These are phyloP conservation scores for Syzygium syzygioides DNA, from an alignment of 441 rosid genomes.

Conservation along the genomic window DNA sequence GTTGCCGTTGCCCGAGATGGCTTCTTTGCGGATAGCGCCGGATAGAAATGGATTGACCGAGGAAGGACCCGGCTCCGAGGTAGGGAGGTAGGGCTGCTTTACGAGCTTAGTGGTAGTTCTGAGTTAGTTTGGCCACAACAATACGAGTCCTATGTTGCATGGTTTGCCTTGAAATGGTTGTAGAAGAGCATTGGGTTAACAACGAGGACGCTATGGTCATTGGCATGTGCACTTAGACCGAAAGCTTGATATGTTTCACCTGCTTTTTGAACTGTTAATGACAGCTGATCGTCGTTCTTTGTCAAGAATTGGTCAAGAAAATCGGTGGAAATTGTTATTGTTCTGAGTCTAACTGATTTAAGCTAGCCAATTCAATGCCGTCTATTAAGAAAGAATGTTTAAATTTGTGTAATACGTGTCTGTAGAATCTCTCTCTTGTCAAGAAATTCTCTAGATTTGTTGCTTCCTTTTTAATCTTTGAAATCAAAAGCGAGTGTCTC, in stretches of 20 bases:
- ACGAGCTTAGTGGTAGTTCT: neutral
- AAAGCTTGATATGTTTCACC: neutral
- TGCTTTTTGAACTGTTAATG: neutral
- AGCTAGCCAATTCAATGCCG: neutral
- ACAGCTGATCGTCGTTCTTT: neutral
- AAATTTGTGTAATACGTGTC: neutral
- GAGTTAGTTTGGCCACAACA: neutral
- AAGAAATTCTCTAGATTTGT: neutral
- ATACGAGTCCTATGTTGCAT: neutral
- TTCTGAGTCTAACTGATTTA: neutral
- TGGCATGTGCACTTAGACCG: neutral
- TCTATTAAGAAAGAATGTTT: neutral
- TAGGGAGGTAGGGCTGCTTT: constrained; percentile 19
- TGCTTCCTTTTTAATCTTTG: neutral
- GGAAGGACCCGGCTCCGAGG: constrained; percentile 5
- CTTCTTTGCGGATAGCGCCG: constrained; percentile 6
- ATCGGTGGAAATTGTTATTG: neutral
- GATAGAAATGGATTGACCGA: constrained; percentile 16
- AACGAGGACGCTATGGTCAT: neutral
- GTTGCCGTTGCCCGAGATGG: constrained; percentile 45
- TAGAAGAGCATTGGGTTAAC: neutral
- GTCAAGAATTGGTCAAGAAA: neutral
- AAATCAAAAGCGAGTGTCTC: neutral
- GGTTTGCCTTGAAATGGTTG: neutral
- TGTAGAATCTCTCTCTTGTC: neutral